Base-by-base conservation (phyloP, 768 basidiomycete species). In the Neoboletus brunneissimus region DNA sequence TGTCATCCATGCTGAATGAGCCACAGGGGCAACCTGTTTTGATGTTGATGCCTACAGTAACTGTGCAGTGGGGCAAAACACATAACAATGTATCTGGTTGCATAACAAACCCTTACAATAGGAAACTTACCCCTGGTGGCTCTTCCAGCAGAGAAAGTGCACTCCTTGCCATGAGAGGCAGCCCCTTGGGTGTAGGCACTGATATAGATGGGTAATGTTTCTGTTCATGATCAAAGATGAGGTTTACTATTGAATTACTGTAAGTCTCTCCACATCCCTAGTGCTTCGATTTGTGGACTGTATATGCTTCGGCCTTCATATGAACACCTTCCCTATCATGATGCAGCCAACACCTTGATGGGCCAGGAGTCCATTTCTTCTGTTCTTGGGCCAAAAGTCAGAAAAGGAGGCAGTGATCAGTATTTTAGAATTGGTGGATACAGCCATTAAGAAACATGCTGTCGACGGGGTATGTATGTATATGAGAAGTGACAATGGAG, bases 71-170 rank as follows among this genome's bases (percentile, higher is more conserved):
- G 81, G 79, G 81, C 3, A 92, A 96, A 69, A 87, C 89, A 1
- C 83, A 79, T 72, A 95, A 94, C 67, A 76, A 86, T 62, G 76
- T 93, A 34, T 94, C 88, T 61, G 92, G 92, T 1, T 77, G 89
- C 44, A 94, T 93, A 1, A 69, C 75, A 16, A 93, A 94, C 64
- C 91, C 93, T 0, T 78, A 78, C 69, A 92, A 93, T 64, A 81
- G 86, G 16, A 77, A 77, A 20, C 77, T 91, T 43, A 91, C 88
- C 4, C 72, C 79, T 6, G 93, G 93, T 16, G 93, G 93, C 0
- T 94, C 91, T 1, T 89, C 88, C 3, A 93, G 94, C 5, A 93
- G 93, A 32, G 94, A 94, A 74, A 88, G 88, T 31, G 90, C 91
- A 0, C 79, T 94, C 3, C 69, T 94, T 38, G 86, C 63, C 44